Base-by-base conservation (phyloP, 148 eudicot species). In the Cornus controversa region DNA sequence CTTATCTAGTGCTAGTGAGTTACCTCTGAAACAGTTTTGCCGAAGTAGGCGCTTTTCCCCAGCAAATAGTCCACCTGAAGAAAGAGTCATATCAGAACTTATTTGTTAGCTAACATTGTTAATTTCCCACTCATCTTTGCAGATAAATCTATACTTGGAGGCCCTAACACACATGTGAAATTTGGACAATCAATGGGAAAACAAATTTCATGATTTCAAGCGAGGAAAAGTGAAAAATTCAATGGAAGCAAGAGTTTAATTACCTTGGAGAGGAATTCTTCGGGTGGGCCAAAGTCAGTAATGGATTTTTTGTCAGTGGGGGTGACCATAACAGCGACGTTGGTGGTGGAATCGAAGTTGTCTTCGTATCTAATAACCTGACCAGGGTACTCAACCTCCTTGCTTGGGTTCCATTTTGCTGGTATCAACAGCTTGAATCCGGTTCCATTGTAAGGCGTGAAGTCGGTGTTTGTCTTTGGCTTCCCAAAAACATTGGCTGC, bases 401-500 rank as follows among this genome's bases (percentile, higher is more conserved):
- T 90, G 91, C 98, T 96, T 0, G 97, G 97, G 91, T 93, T 96
- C 99, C 99, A 96, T 86, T 96, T 96, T 0, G 99, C 53, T 0
- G 99, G 99, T 16, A 93, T 68, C 6, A 69, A 72, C 47, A 96
- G 8, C 87, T 87, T 91, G 88, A 96, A 93, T 63, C 97, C 99
- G 0, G 90, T 84, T 10, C 98, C 94, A 13, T 5, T 81, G 83
- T 90, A 89, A 7, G 91, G 77, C 75, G 76, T 14, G 80, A 93
- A 96, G 14, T 96, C 99, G 5, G 99, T 96, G 85, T 92, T 84
- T 67, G 87, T 84, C 86, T 96, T 96, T 34, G 91, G 95, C 87
- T 90, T 96, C 66, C 98, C 99, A 63, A 96, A 96, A 13, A 96
- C 89, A 86, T 96, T 96, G 14, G 99, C 99, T 96, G 91, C 89